Conservation (phyloP, 495 filamentous ascomycete species). For the Pyronema domesticum region DNA sequence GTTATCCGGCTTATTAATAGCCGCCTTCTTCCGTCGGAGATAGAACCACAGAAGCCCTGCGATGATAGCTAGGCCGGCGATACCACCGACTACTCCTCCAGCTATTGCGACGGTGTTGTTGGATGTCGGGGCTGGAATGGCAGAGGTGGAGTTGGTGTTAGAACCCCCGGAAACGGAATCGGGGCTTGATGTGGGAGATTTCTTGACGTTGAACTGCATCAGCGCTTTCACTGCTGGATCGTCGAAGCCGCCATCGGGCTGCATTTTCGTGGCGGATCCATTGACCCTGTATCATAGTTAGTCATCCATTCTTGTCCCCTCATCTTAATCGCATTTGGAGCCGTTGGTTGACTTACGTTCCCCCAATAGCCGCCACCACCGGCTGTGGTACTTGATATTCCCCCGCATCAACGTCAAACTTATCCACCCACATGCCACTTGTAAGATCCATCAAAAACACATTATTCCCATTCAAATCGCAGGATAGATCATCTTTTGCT, state of each 20-base stretch:
- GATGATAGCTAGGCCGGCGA: not conserved
- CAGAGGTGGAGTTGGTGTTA: too few species aligned
- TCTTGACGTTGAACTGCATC: not conserved
- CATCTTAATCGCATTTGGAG: not conserved
- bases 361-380: not conserved
- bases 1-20: too few species aligned
- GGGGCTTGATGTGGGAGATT: not conserved
- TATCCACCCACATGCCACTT: conserved; percentile 2
- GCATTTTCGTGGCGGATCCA: not conserved
- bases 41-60: too few species aligned
- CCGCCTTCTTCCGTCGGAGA: too few species aligned
- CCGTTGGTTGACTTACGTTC: not conserved
- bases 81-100: not conserved
- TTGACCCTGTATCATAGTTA: not conserved
- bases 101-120: not conserved
- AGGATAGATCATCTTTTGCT: not conserved
- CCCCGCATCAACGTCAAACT: not conserved
- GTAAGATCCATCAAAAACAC: conserved; percentile 6
- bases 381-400: not conserved
- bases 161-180: not conserved
- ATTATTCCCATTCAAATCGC: conserved; percentile 3
- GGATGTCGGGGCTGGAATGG: not conserved
- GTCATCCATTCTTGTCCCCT: not conserved
- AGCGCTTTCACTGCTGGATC: not conserved
- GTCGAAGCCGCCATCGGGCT: not conserved